These are phyloP conservation scores for Physaria fendleri DNA, from an alignment of 345 rosid genomes.

Conservation along the genomic window DNA sequence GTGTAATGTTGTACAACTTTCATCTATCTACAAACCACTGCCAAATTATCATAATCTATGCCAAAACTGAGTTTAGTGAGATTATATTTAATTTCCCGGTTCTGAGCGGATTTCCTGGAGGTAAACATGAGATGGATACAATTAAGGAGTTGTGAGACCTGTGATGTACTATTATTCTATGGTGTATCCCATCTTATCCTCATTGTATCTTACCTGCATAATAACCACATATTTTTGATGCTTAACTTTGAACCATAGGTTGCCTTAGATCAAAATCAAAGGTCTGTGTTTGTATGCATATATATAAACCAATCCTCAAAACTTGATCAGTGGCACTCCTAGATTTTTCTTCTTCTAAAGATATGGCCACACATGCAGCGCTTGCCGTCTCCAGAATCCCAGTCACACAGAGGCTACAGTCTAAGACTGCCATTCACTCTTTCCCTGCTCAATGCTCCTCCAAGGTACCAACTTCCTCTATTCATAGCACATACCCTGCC, in stretches of 20 bases:
- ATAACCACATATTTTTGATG: conserved; percentile 54
- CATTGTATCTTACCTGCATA: conserved; percentile 19
- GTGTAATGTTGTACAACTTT: conserved; percentile 22
- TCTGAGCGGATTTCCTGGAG: neutral
- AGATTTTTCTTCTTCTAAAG: conserved; percentile 29
- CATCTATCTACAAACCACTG: neutral
- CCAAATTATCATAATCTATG: neutral
- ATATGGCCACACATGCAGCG: conserved; percentile 93
- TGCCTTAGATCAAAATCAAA: conserved; percentile 3
- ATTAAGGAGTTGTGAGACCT: neutral
- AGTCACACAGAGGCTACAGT: conserved; percentile 48
- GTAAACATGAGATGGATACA: neutral
- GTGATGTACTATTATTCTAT: neutral
- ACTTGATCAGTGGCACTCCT: neutral
- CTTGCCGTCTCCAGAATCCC: conserved; percentile 80
- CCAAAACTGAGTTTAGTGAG: neutral
- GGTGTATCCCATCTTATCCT: conserved; percentile 48
- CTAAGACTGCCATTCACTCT: conserved; percentile 44
- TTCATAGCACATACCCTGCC: neutral
- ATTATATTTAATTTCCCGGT: neutral
- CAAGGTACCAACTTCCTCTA: conserved; percentile 38
- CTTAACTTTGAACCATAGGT: conserved; percentile 39
- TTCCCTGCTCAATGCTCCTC: conserved; percentile 72
- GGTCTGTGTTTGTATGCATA: conserved; percentile 6
- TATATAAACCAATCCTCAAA: conserved; percentile 19